These are phyloP conservation scores for Salvia hispanica DNA, from an alignment of 257 asterid genomes.

Conservation along the genomic window DNA sequence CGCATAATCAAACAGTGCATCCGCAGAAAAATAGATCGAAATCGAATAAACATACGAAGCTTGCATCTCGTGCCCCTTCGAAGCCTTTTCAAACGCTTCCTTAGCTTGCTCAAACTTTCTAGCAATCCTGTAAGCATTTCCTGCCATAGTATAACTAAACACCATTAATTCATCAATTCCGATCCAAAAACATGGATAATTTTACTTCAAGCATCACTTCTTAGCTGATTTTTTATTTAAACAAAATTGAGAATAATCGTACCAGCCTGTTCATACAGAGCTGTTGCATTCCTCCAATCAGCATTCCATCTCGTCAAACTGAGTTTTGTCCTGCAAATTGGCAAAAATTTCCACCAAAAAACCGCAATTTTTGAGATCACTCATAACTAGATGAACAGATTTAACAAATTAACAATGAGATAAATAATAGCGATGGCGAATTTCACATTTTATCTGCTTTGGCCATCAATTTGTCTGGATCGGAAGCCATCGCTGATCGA, in stretches of 20 bases:
- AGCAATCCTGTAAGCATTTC: conserved; percentile 67
- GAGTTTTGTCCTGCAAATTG: conserved; percentile 70
- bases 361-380: conserved; percentile 25
- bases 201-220: conserved; percentile 13
- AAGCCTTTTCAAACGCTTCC: conserved; percentile 92
- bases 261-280: conserved; percentile 95
- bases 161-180: not conserved
- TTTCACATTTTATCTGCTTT: conserved; percentile 90
- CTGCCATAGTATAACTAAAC: conserved; percentile 43
- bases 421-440: not conserved
- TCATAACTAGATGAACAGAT: not conserved
- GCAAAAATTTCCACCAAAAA: not conserved
- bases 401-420: not conserved
- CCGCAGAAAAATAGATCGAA: not conserved
- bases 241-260: conserved; percentile 9
- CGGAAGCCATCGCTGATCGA: conserved; percentile 69
- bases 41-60: conserved; percentile 68
- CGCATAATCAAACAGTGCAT: conserved; percentile 11
- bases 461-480: conserved; percentile 78
- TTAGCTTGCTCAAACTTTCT: conserved; percentile 78
- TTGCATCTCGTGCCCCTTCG: conserved; percentile 95
- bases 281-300: conserved; percentile 94
- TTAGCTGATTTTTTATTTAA: conserved; percentile 5
- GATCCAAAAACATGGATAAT: not conserved
- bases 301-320: conserved; percentile 93